Evolutionary conservation across 768 basidiomycete species (phyloP), one percentile per base, ranked within the genome.

Genomic region (Amanita molliuscula): DNA sequence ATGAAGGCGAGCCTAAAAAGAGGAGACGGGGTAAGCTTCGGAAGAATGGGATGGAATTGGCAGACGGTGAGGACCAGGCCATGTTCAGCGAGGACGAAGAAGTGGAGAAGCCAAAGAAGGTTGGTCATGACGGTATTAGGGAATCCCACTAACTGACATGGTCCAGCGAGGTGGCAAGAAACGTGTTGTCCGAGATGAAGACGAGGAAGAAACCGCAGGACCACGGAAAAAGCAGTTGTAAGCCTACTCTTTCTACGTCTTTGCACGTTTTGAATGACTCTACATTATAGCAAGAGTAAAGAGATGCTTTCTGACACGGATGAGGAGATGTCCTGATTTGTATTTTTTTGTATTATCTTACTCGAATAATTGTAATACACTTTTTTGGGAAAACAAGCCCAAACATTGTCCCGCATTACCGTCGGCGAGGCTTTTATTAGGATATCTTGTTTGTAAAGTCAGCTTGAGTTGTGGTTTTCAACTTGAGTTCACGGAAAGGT

Each of bases 221-320:
- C 79, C 81, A 7, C 77, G 81, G 29, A 88, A 84, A 70, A 88
- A 85, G 63, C 82, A 84, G 63, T 84, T 78, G 85, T 87, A 54
- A 57, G 83, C 11, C 31, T 31, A 11, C 31, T 13, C 13, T 31
- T 13, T 13, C 11, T 33, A 11, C 36, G 35, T 36, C 29, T n/a
- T n/a, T 33, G 35, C 23, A 40, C 31, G 11, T 44, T 37, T 8
- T 55, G n/a, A 38, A 53, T 56, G 18, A 58, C 25, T 42, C 35
- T 51, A 26, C 40, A 54, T 45, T 51, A 10, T 54, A 93, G 91
- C 61, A 94, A 93, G 74, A 92, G 88, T 60, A 91, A 89, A 65
- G 91, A 83, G 58, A 76, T 81, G 64, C 78, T 95, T 44, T 84
- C 84, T 6, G 89, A 93, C 61, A 89, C 88, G 2, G 91, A 93